phyloP scores from a whole-genome alignment of 352 stramenopile species.

The Pythium aristosporum region DNA sequence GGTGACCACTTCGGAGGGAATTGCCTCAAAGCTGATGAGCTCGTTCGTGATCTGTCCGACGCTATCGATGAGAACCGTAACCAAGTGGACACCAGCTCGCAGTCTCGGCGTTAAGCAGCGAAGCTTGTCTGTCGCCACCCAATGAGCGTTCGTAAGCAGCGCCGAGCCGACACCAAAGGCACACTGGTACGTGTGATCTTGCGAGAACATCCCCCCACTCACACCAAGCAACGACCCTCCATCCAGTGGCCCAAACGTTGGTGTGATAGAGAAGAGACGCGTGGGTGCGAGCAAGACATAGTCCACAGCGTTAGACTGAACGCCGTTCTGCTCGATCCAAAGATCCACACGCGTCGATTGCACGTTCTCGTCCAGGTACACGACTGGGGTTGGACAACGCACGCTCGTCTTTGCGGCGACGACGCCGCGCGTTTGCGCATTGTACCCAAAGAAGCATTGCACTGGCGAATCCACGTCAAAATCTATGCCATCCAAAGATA shows the following conservation, averaged over 20 bases:
- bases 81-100: background rate
- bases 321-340: constrained; percentile 20
- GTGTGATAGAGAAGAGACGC: constrained; percentile 6
- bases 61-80: constrained; percentile 33
- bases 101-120: constrained; percentile 10
- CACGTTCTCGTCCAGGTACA: constrained; percentile 9
- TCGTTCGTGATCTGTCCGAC: constrained; percentile 24
- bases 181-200: constrained; percentile 6
- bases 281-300: constrained; percentile 5
- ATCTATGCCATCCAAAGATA: constrained; percentile 17
- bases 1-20: constrained; percentile 35
- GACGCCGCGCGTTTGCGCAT: constrained; percentile 1
- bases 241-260: constrained; percentile 15
- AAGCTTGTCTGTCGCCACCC: background rate
- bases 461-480: background rate
- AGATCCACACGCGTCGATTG: background rate
- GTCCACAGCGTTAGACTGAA: constrained; percentile 7
- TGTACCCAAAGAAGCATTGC: constrained; percentile 20
- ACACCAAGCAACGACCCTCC: constrained; percentile 38
- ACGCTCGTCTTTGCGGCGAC: constrained; percentile 1
- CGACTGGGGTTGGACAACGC: constrained; percentile 13
- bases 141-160: background rate
- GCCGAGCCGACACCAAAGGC: constrained; percentile 1
- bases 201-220: constrained; percentile 33
- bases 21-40: constrained; percentile 34